Percentiles rank a stretch among this genome's conserved stretches.
Evolutionary conservation across 2,329 filamentous ascomycete species (phyloP).

Genomic region (Talaromyces pinophilus): DNA sequence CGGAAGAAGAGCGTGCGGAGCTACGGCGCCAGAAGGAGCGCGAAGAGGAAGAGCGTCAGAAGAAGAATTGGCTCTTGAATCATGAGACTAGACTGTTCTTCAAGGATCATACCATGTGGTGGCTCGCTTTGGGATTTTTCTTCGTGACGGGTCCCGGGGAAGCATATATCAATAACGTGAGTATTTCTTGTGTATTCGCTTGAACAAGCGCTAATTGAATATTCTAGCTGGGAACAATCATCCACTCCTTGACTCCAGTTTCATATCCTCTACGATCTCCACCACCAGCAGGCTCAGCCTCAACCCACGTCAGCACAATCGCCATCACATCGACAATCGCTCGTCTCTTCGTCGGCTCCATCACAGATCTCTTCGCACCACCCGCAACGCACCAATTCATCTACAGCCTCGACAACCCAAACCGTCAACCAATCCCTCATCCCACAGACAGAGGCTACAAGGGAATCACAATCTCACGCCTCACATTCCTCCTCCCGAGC

Average conservation of each 20-base stretch:
- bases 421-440: conserved; percentile 34
- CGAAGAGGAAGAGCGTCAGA: conserved; percentile 61
- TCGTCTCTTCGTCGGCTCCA: conserved; percentile 81
- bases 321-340: conserved; percentile 88
- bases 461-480: conserved; percentile 65
- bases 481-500: conserved; percentile 76
- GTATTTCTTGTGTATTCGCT: conserved; percentile 20
- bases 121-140: conserved; percentile 85
- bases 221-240: conserved; percentile 74
- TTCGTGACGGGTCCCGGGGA: conserved; percentile 94
- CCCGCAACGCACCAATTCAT: conserved; percentile 62
- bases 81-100: conserved; percentile 86
- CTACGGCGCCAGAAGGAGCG: conserved; percentile 48
- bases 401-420: conserved; percentile 47
- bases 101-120: conserved; percentile 92
- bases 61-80: conserved; percentile 89
- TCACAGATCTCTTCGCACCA: conserved; percentile 83
- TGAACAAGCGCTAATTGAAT: neutral
- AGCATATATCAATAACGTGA: conserved; percentile 88
- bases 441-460: conserved; percentile 15
- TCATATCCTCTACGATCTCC: conserved; percentile 53
- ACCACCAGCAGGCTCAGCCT: conserved; percentile 62
- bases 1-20: conserved; percentile 47
- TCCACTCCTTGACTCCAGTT: conserved; percentile 75
- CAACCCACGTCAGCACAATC: conserved; percentile 88